Base-by-base conservation (phyloP, 495 filamentous ascomycete species). In the Cercophora scortea region DNA sequence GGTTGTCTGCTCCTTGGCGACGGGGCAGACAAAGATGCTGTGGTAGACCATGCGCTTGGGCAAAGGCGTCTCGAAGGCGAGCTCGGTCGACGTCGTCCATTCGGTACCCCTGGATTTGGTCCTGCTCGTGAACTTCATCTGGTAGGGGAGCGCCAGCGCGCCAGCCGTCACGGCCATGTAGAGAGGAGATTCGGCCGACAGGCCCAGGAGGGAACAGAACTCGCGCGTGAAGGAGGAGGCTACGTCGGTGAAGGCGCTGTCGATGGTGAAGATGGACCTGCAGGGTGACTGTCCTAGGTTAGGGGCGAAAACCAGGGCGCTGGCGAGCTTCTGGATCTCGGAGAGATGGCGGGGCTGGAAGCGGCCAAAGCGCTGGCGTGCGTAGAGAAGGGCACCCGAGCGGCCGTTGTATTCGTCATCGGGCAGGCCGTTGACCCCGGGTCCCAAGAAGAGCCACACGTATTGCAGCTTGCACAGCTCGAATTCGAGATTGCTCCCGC, bases 1-100 rank as follows among this genome's bases (percentile, higher is more conserved):
- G 0, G 91, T 97, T 0, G 87, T 88, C 66, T 99, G 93, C 58
- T 94, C 94, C 70, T 96, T 96, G 56, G 83, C 87, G 11, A 99
- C 94, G 4, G 93, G 93, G 61, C 93, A 99, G 33, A 99, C 93
- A 61, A 99, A 97, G 61, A 99, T 96, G 42, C 83, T 85, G 68
- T 99, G 93, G 76, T 92, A 99, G 45, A 89, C 79, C 74, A 94
- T 95, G 38, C 82, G 81, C 16, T 80, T 78, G 0, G 93, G 93
- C 0, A 99, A 79, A 0, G 93, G 85, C 1, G 93, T 94, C 70
- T 96, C 93, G 51, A 94, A 91, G 7, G 94, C 89, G 12, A 99
- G 72, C 66, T 99, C 93, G 62, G 92, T 81, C 38, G 84, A 77
- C 0, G 88, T 90, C 2, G 90, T 96, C 93, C 93, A 99, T 67